Evolutionary conservation across 2,329 filamentous ascomycete species (phyloP), one percentile per base, ranked within the genome.

Genomic region (Xylaria sp.): DNA sequence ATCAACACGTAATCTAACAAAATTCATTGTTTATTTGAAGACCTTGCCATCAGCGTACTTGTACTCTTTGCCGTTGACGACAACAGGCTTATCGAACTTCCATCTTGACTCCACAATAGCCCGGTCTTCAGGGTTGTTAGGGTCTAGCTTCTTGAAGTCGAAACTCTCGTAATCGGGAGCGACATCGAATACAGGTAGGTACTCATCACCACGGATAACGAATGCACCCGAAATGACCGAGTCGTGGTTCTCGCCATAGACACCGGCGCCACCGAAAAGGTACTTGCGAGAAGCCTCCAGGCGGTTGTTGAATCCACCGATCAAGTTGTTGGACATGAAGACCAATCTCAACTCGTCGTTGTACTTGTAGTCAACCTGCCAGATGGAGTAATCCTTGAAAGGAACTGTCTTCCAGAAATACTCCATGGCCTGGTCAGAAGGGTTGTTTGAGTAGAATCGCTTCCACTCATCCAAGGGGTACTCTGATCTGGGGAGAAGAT

Each of bases 301-400:
- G 88, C 96, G 96, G 82, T 90, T 89, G 86, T 98, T 97, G 90
- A 99, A 97, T 82, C 96, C 96, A 84, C 93, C 94, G 81, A 99
- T 95, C 83, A 98, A 86, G 90, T 99, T 99, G 88, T 92, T 93
- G 77, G 93, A 95, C 96, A 99, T 99, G 92, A 99, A 99, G 79
- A 92, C 92, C 83, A 96, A 86, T 80, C 93, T 98, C 75, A 99
- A 89, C 90, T 99, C 96, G 70, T 97, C 90, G 84, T 98, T 97
- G 89, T 99, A 99, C 91, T 97, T 98, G 91, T 97, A 99, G 84
- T 94, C 91, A 77, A 94, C 85, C 82, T 89, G 90, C 93, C 94
- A 99, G 82, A 99, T 85, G 65, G 94, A 97, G 89, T 96, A 99
- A 85, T 99, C 96, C 74, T 94, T 91, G 76, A 96, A 91, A 80